phyloP scores from a whole-genome alignment of 352 stramenopile genomes.

The Pythium vanterpoolii region DNA sequence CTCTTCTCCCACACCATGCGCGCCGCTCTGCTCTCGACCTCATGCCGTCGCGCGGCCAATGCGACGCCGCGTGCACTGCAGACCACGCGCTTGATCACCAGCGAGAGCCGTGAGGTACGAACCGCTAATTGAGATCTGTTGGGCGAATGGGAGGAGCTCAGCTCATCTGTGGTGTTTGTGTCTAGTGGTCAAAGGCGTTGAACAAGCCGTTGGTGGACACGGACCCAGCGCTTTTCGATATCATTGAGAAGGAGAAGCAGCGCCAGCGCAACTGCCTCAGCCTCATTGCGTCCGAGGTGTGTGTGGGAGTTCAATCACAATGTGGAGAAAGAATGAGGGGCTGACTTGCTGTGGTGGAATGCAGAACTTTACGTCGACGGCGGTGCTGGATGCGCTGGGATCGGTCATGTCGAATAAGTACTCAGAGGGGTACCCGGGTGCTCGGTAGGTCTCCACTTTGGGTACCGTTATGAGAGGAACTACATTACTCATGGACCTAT shows the following conservation, averaged over 20 bases:
- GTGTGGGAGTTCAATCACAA: background rate
- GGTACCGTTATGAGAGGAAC: background rate
- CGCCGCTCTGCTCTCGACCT: conserved; percentile 21
- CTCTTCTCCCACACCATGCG: conserved; percentile 18
- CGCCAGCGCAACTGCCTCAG: conserved; percentile 97
- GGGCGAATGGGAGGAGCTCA: background rate
- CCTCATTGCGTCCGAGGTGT: conserved; percentile 96
- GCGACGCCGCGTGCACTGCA: background rate
- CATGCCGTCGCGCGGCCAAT: conserved; percentile 11
- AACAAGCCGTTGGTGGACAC: conserved; percentile 87
- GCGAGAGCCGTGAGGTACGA: conserved; percentile 47
- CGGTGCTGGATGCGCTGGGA: conserved; percentile 97
- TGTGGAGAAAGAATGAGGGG: too few relatives aligned
- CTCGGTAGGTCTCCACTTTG: conserved; percentile 38
- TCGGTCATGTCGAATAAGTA: conserved; percentile 99
- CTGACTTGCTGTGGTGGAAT: background rate
- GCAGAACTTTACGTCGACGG: conserved; percentile 97
- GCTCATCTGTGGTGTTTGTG: background rate
- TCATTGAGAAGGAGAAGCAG: conserved; percentile 98
- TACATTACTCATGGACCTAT: conserved; percentile 5
- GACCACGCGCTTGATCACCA: conserved; percentile 36
- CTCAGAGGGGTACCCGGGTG: conserved; percentile 96
- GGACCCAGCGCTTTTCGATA: conserved; percentile 92
- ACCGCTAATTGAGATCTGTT: background rate
- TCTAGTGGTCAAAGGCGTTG: conserved; percentile 65